Base-by-base conservation (phyloP, 169 alveolate genomes). In the Toxoplasma gondii region DNA sequence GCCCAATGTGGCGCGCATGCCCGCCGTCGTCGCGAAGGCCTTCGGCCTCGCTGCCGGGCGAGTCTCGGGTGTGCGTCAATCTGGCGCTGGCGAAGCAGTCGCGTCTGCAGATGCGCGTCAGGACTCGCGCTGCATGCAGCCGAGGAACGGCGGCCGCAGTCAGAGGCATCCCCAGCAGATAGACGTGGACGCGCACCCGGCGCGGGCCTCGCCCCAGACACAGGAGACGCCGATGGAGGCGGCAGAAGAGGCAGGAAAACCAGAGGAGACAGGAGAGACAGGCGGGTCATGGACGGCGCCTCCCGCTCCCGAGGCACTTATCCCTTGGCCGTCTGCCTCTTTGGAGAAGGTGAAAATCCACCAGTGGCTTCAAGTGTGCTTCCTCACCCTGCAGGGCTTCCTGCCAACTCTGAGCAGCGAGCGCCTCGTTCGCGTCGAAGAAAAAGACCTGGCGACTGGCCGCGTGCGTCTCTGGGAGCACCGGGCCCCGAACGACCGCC, bases 391-490 rank as follows among this genome's bases (percentile, higher is more conserved):
- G 49, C 64, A 69, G 88, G 38, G 64, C 34, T 43, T 81, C 49
- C 29, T 69, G 93, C 93, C 93, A 31, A 44, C 29, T 38, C 74
- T 90, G 53, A 36, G 53, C 43, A 45, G 7, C 39, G 64, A 41
- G 88, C 64, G 64, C 45, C 58, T 70, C 74, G 49, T 90, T 45
- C 88, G 86, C 88, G 88, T 90, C 41, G 87, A 58, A 45, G 87
- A 67, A 44, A 78, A 16, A 74, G 93, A 90, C 31, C n/a, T 69
- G 36, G 44, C 43, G 43, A 27, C 87, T 34, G 36, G 88, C 43
- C 86, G 93, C 0, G 17, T 90, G 80, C 86, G 45, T n/a, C 93
- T 90, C 81, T 86, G 92, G 81, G 92, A 49, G 92, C 81, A 4
- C 67, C 88, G 53, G 88, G 67, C n/a, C 53, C 83, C 38, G 49